These are phyloP conservation scores for Fraxinus albicans DNA, from an alignment of 305 asterid species.

Conservation along the genomic window DNA sequence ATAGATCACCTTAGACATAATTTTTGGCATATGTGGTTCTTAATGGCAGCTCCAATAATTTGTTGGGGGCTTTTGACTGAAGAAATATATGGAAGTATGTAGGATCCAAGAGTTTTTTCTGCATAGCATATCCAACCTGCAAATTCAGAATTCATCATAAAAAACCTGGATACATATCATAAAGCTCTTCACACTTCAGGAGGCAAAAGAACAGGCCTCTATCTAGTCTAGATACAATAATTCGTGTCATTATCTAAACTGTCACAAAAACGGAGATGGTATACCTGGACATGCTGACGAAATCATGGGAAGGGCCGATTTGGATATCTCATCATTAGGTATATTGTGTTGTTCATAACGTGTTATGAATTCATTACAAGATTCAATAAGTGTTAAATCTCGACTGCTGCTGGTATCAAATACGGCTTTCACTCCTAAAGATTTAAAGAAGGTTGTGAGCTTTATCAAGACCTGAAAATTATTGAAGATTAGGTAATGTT, in stretches of 20 bases:
- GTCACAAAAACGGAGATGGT: not conserved
- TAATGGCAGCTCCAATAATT: slow-evolving; percentile 77
- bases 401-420: slow-evolving; percentile 94
- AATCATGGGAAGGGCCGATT: slow-evolving; percentile 69
- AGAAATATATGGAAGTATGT: slow-evolving; percentile 86
- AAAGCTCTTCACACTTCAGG: not conserved
- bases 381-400: slow-evolving; percentile 82
- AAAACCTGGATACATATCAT: slow-evolving; percentile 9
- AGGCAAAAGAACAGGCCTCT: not conserved
- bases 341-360: slow-evolving; percentile 58
- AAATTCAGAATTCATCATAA: slow-evolving; percentile 15
- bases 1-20: slow-evolving; percentile 57
- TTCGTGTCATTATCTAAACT: not conserved
- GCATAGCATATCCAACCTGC: slow-evolving; percentile 99
- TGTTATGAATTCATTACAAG: slow-evolving; percentile 76
- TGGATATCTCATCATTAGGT: slow-evolving; percentile 41
- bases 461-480: slow-evolving; percentile 64
- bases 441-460: slow-evolving; percentile 83
- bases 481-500: not conserved
- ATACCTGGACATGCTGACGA: slow-evolving; percentile 98
- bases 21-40: slow-evolving; percentile 61
- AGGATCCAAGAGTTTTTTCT: slow-evolving; percentile 92
- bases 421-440: slow-evolving; percentile 81
- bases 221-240: not conserved
- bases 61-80: slow-evolving; percentile 98